Base-by-base conservation (phyloP, 345 rosid species). In the Barbarea vulgaris region DNA sequence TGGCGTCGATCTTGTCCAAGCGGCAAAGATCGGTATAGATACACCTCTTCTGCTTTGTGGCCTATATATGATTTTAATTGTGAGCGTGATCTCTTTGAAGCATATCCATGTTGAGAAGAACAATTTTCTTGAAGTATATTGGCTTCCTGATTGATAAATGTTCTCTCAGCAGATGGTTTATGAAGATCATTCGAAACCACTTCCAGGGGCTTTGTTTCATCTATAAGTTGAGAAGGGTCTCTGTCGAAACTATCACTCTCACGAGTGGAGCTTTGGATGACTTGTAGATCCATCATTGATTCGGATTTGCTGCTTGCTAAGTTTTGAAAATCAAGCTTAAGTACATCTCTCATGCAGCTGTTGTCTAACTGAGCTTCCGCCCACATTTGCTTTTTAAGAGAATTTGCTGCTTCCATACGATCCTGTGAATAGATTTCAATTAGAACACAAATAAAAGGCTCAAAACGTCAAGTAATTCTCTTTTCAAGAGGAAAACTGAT, bases 341-440 rank as follows among this genome's bases (percentile, higher is more conserved):
- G 77, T 36, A 89, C 95, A 78, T 89, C 98, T 80, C 87, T 93
- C 84, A 88, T 74, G 41, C 93, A 88, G 85, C 87, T 86, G 81
- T 84, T 93, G 81, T 93, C 99, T 77, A 88, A 79, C 63, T 96
- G 99, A 50, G 96, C 96, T 84, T 93, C 99, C 5, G 90, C 88
- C 99, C 96, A 96, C 93, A 96, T 93, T 80, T 96, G 98, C 78
- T 89, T 96, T 83, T 96, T 96, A 75, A 96, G 92, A 83, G 96
- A 84, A 85, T 85, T 93, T 77, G 99, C 95, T 44, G 95, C 96
- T 83, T 96, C 99, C 86, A 96, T 71, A 41, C 99, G 98, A 39
- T 96, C 99, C 99, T 96, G 91, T 54, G 27, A 77, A 73, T 69
- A 76, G 18, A 50, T 48, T 39, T 19, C 70, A 27, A 69, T 79